A percentile compares a stretch with the other conserved stretches of the same genome.
phyloP scores from a whole-genome alignment of 768 basidiomycete genomes.

The Suillus subluteus region DNA sequence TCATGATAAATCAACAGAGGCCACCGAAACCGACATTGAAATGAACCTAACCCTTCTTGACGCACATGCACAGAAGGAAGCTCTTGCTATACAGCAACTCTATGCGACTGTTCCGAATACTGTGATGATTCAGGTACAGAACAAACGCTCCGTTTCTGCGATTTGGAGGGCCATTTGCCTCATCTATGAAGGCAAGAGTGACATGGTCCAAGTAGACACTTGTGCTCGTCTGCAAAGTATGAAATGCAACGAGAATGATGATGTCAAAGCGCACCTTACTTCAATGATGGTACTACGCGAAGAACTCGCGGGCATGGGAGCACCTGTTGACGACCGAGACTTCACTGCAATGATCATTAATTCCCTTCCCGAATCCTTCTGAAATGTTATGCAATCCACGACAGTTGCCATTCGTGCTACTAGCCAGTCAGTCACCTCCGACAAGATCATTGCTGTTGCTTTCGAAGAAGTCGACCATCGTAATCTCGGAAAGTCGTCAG shows the following conservation, averaged over 20 bases:
- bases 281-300: constrained; percentile 7
- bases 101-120: constrained; percentile 9
- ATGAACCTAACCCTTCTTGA: too few species aligned
- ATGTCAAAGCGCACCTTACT: constrained; percentile 4
- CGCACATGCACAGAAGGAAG: too few species aligned
- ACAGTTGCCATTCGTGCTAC: neutral
- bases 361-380: constrained; percentile 7
- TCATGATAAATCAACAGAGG: too few species aligned
- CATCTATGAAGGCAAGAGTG: constrained; percentile 12
- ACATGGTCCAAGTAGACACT: constrained; percentile 12
- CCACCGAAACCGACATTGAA: too few species aligned
- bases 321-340: constrained; percentile 8
- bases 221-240: constrained; percentile 7
- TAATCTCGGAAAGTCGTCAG: neutral
- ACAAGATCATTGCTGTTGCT: neutral
- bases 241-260: constrained; percentile 12
- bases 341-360: constrained; percentile 15
- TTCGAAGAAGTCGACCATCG: constrained; percentile 13
- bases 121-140: constrained; percentile 9
- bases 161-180: constrained; percentile 11
- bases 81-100: constrained; percentile 6
- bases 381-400: neutral
- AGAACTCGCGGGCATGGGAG: constrained; percentile 14
- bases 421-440: neutral
- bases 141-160: neutral